phyloP scores from a whole-genome alignment of 192 early-diverging fungal genomes.

The Gigaspora rosea region DNA sequence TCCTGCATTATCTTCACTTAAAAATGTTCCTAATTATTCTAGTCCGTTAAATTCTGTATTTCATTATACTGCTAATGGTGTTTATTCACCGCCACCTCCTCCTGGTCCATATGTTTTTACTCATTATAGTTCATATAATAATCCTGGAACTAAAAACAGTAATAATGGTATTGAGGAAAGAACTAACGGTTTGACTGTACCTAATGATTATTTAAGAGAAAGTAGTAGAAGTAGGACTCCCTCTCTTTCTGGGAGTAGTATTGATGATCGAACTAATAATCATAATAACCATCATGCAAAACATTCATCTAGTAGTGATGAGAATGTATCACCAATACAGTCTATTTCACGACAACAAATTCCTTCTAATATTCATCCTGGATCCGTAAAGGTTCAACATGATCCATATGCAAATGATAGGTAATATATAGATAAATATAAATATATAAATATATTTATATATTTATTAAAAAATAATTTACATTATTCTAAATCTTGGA shows the following conservation, averaged over 20 bases:
- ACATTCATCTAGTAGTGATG: conserved; percentile 16
- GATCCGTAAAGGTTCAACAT: too few relatives aligned
- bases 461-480: background rate
- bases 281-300: background rate
- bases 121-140: conserved; percentile 10
- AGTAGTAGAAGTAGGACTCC: background rate
- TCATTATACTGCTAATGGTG: conserved; percentile 1
- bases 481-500: background rate
- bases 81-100: background rate
- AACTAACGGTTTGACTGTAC: background rate
- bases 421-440: background rate
- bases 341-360: too few relatives aligned
- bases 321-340: background rate
- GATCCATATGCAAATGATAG: too few relatives aligned
- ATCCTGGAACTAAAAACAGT: background rate
- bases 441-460: background rate
- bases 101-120: conserved; percentile 13
- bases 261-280: background rate
- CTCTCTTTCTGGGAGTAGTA: conserved; percentile 28
- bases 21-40: background rate
- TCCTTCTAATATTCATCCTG: too few relatives aligned
- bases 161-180: background rate
- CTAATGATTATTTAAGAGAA: background rate
- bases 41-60: conserved; percentile 11
- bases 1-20: conserved; percentile 4